Conservation (phyloP, 2,329 filamentous ascomycete genomes). For the Nannizziopsis barbatae region DNA sequence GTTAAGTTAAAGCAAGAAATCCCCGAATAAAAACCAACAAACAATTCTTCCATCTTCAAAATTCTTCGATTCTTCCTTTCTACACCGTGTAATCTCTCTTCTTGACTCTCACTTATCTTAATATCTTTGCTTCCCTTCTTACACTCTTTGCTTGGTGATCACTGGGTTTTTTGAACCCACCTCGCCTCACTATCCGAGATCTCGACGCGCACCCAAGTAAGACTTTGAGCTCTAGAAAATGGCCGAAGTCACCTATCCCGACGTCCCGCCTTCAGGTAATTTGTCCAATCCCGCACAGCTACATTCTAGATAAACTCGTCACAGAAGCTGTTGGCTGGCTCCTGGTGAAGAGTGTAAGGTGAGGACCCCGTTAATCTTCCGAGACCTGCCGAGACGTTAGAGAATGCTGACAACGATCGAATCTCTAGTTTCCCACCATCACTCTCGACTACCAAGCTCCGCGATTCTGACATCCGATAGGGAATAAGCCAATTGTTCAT, state of each 20-base stretch:
- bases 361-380: not conserved
- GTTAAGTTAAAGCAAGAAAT: constrained; percentile 1
- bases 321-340: not conserved
- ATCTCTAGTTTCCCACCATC: not conserved
- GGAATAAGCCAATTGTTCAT: not conserved
- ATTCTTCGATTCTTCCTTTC: not conserved
- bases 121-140: no score
- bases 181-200: not conserved
- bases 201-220: not conserved
- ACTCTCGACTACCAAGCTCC: not conserved
- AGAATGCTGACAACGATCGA: not conserved
- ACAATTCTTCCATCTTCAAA: not conserved
- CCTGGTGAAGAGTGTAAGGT: constrained; percentile 2
- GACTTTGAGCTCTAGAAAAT: not conserved
- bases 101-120: no score
- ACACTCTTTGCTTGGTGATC: no score
- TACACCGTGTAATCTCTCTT: not conserved
- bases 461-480: not conserved
- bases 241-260: constrained; percentile 3
- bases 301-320: no score
- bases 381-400: not conserved
- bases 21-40: not conserved
- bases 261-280: constrained; percentile 7
- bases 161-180: not conserved
- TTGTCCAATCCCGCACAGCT: not conserved